Conservation (phyloP, 108 stramenopile species). For the Nitzschia inconspicua region DNA sequence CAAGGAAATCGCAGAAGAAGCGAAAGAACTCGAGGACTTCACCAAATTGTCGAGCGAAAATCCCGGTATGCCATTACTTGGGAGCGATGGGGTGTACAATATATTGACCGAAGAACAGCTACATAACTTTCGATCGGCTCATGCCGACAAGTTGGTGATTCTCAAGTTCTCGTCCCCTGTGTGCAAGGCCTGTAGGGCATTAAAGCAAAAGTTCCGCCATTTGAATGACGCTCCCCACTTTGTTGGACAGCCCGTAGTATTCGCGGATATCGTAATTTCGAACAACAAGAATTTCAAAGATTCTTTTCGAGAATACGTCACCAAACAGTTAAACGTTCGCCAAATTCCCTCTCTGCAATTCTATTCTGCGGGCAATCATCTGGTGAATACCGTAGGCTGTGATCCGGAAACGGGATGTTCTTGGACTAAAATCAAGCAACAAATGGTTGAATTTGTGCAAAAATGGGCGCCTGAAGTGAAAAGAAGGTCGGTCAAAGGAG, state of each 20-base stretch:
- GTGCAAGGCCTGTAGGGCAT: constrained; percentile 4
- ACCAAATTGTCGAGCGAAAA: not conserved
- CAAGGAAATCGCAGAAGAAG: constrained; percentile 6
- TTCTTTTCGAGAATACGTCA: constrained; percentile 7
- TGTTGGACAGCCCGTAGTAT: constrained; percentile 1
- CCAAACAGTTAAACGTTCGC: not conserved
- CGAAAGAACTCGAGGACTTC: not conserved
- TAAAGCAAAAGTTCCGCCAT: constrained; percentile 15
- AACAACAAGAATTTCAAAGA: constrained; percentile 11
- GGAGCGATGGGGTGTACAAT: constrained; percentile 9
- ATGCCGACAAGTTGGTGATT: constrained; percentile 11
- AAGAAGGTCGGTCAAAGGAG: too few relatives aligned
- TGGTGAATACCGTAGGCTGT: not conserved
- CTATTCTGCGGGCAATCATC: not conserved
- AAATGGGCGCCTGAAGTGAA: not conserved
- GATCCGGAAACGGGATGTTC: constrained; percentile 2
- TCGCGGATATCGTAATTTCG: constrained; percentile 12
- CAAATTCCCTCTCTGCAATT: constrained; percentile 5
- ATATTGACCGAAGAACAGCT: constrained; percentile 13
- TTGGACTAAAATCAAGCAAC: constrained; percentile 7
- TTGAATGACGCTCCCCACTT: constrained; percentile 1
- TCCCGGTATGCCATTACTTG: constrained; percentile 4
- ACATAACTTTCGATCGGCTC: not conserved
- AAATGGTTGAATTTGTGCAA: constrained; percentile 7
- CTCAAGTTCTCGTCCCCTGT: constrained; percentile 10